Percentiles rank a stretch among this genome's conserved stretches.
Conservation (phyloP, 2,329 filamentous ascomycete genomes). For the Teratosphaeria zuluensis region DNA sequence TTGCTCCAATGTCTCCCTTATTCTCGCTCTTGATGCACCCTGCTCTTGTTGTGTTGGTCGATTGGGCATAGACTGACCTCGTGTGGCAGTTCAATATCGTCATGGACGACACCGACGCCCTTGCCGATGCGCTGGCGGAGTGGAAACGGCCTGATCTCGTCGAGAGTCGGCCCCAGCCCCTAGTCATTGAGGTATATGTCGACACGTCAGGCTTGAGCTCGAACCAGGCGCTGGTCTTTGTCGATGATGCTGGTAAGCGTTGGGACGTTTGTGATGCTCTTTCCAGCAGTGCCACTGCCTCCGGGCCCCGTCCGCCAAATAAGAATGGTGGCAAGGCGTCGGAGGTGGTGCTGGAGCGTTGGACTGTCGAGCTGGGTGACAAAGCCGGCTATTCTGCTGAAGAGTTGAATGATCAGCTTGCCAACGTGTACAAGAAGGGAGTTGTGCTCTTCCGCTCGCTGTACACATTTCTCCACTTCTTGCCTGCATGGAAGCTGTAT, state of each 20-base stretch:
- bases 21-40: not conserved
- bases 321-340: slow-evolving; percentile 37
- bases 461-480: slow-evolving; percentile 68
- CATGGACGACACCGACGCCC: slow-evolving; percentile 83
- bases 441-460: slow-evolving; percentile 90
- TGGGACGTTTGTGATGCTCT: slow-evolving; percentile 87
- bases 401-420: slow-evolving; percentile 53
- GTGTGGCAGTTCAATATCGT: slow-evolving; percentile 76
- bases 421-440: slow-evolving; percentile 92
- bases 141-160: slow-evolving; percentile 76
- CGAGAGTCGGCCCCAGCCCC: slow-evolving; percentile 65
- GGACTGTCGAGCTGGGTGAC: slow-evolving; percentile 73
- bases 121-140: slow-evolving; percentile 65
- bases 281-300: slow-evolving; percentile 43
- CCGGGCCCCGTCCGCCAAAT: slow-evolving; percentile 38
- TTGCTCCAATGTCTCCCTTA: not conserved
- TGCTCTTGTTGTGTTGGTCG: not conserved
- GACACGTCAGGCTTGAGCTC: slow-evolving; percentile 55
- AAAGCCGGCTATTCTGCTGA: slow-evolving; percentile 43
- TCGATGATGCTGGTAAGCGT: slow-evolving; percentile 81
- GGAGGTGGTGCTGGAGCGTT: slow-evolving; percentile 81
- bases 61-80: slow-evolving; percentile 1
- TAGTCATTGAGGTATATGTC: slow-evolving; percentile 85
- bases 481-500: slow-evolving; percentile 80
- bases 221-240: slow-evolving; percentile 76